Percentiles rank a stretch among this genome's conserved stretches.
phyloP scores from a whole-genome alignment of 2,329 filamentous ascomycete genomes.

The Claviceps fusiformis region DNA sequence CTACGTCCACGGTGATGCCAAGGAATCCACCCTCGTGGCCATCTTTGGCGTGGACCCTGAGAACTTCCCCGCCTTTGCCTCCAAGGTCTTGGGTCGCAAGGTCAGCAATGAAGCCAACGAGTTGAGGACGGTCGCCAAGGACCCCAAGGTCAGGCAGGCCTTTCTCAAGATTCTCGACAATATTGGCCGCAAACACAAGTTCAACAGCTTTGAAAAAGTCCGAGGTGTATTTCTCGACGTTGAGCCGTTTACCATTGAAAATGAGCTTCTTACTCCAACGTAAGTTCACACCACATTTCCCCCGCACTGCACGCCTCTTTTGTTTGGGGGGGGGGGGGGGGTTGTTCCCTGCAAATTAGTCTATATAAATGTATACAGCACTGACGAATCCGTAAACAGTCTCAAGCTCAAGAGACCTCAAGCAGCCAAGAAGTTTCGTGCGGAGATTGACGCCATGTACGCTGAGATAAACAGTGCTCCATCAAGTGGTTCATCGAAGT shows the following conservation, averaged over 20 bases:
- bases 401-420: slow-evolving; percentile 49
- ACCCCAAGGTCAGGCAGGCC: slow-evolving; percentile 59
- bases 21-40: slow-evolving; percentile 68
- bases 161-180: slow-evolving; percentile 67
- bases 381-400: slow-evolving; percentile 20
- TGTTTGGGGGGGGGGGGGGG: neutral
- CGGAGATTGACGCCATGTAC: slow-evolving; percentile 44
- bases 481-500: slow-evolving; percentile 1
- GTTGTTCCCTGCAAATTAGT: too few relatives aligned
- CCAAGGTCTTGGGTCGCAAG: slow-evolving; percentile 56
- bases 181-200: slow-evolving; percentile 70
- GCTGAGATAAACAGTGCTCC: slow-evolving; percentile 29
- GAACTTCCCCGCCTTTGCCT: slow-evolving; percentile 67
- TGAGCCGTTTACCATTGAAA: slow-evolving; percentile 88
- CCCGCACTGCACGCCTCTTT: neutral
- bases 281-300: slow-evolving; percentile 33
- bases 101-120: slow-evolving; percentile 53
- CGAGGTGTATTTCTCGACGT: slow-evolving; percentile 60
- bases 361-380: neutral
- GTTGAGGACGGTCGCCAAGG: slow-evolving; percentile 51
- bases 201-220: slow-evolving; percentile 83
- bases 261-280: slow-evolving; percentile 80
- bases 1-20: slow-evolving; percentile 82
- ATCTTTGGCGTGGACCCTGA: slow-evolving; percentile 83
- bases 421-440: slow-evolving; percentile 36